Conservation (phyloP, 2,329 filamentous ascomycete species). For the Annulohypoxylon truncatum region DNA sequence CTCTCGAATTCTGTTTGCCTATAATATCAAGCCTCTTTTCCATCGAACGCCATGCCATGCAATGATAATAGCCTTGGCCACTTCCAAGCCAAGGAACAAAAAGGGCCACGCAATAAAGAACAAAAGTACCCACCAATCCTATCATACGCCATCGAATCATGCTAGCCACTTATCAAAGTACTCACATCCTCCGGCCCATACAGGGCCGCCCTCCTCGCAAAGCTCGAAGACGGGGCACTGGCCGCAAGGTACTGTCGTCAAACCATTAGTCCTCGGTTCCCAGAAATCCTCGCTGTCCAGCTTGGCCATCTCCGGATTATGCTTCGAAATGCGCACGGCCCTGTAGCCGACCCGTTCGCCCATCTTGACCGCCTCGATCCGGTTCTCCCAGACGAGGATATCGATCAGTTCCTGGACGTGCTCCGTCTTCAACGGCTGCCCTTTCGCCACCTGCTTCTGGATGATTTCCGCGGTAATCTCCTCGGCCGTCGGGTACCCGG, state of each 20-base stretch:
- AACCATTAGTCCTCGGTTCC: slow-evolving; percentile 71
- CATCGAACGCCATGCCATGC: slow-evolving; percentile 40
- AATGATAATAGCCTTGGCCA: slow-evolving; percentile 1
- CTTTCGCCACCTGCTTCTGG: slow-evolving; percentile 75
- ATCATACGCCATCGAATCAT: slow-evolving; percentile 33
- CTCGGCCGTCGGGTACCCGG: slow-evolving; percentile 81
- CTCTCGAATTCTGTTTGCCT: background rate
- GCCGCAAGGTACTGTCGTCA: slow-evolving; percentile 91
- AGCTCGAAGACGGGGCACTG: slow-evolving; percentile 93
- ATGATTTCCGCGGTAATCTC: slow-evolving; percentile 82
- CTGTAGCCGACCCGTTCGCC: slow-evolving; percentile 65
- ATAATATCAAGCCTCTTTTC: background rate
- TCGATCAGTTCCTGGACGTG: slow-evolving; percentile 90
- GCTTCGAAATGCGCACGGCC: slow-evolving; percentile 61
- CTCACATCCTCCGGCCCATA: slow-evolving; percentile 88
- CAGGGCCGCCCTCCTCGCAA: slow-evolving; percentile 89
- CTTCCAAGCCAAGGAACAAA: background rate
- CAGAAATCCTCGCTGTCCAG: slow-evolving; percentile 48
- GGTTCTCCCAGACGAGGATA: slow-evolving; percentile 88
- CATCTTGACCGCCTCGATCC: slow-evolving; percentile 74
- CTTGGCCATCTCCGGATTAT: slow-evolving; percentile 44
- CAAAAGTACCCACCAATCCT: background rate
- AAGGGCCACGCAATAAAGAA: background rate
- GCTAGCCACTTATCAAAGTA: slow-evolving; percentile 90
- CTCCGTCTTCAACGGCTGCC: slow-evolving; percentile 74